These are phyloP conservation scores for Parietichytrium sp. DNA, from an alignment of 108 stramenopile genomes.

Conservation along the genomic window DNA sequence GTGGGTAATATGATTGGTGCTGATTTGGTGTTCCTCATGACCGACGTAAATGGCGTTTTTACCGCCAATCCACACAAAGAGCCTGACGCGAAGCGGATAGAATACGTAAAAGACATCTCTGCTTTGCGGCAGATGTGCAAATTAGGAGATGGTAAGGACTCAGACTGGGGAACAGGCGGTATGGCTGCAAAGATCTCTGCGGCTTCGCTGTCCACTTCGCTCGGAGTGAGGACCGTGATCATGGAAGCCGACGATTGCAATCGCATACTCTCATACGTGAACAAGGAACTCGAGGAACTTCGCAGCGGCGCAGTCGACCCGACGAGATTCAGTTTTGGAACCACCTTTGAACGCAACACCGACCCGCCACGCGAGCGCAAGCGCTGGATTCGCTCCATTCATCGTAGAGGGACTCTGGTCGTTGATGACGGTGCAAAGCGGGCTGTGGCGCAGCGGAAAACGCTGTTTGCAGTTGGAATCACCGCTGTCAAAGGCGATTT, in stretches of 20 bases:
- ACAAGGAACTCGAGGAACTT: background rate
- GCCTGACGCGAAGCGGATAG: background rate
- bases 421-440: background rate
- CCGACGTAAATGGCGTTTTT: conserved; percentile 34
- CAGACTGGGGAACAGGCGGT: conserved; percentile 39
- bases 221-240: conserved; percentile 11
- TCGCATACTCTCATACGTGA: background rate
- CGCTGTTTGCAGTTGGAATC: conserved; percentile 34
- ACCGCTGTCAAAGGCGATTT: conserved; percentile 9
- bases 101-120: background rate
- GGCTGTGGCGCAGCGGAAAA: background rate
- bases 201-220: conserved; percentile 25
- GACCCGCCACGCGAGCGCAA: background rate
- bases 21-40: conserved; percentile 34
- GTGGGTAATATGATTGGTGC: conserved; percentile 31
- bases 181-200: conserved; percentile 29
- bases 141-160: background rate
- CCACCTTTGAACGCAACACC: background rate
- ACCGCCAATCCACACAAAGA: conserved; percentile 27
- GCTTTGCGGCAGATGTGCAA: background rate
- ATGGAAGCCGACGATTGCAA: background rate
- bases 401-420: background rate
- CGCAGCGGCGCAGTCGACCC: background rate
- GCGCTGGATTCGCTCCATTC: conserved; percentile 16
- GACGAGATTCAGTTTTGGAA: conserved; percentile 9